phyloP scores from a whole-genome alignment of 768 basidiomycete species.

The Lactarius hengduanensis region DNA sequence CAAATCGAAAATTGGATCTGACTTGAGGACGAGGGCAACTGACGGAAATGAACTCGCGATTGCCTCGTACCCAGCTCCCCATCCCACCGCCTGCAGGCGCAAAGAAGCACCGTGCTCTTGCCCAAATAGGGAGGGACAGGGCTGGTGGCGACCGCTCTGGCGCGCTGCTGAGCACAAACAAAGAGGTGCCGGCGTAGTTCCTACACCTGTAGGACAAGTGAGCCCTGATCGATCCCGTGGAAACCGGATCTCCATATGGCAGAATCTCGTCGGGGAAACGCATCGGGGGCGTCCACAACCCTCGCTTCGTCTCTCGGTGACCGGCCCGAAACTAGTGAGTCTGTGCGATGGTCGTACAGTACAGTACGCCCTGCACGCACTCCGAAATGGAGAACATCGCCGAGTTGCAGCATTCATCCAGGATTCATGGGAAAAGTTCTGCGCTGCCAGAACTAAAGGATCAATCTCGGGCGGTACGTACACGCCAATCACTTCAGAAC shows the following conservation, averaged over 20 bases:
- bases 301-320: not conserved
- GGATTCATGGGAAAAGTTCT: not conserved
- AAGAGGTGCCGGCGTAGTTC: slow-evolving; percentile 5
- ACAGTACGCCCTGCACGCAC: not conserved
- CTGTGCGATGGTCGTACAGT: not conserved
- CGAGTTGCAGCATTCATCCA: not conserved
- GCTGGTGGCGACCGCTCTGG: not conserved
- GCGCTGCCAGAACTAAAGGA: not conserved
- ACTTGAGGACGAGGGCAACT: too few species aligned
- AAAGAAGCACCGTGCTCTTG: slow-evolving; percentile 2
- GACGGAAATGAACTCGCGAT: not conserved
- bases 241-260: not conserved
- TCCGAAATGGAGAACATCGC: not conserved
- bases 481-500: not conserved
- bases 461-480: slow-evolving; percentile 5
- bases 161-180: slow-evolving; percentile 12
- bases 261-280: not conserved
- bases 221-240: not conserved
- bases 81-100: slow-evolving; percentile 10
- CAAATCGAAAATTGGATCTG: not conserved
- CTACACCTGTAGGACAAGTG: not conserved
- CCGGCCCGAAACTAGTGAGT: not conserved
- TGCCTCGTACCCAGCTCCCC: slow-evolving; percentile 17
- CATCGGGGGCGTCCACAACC: too few species aligned
- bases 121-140: not conserved